Evolutionary conservation across 2,329 filamentous ascomycete species (phyloP).

Genomic region (Alternaria incomplexa): DNA sequence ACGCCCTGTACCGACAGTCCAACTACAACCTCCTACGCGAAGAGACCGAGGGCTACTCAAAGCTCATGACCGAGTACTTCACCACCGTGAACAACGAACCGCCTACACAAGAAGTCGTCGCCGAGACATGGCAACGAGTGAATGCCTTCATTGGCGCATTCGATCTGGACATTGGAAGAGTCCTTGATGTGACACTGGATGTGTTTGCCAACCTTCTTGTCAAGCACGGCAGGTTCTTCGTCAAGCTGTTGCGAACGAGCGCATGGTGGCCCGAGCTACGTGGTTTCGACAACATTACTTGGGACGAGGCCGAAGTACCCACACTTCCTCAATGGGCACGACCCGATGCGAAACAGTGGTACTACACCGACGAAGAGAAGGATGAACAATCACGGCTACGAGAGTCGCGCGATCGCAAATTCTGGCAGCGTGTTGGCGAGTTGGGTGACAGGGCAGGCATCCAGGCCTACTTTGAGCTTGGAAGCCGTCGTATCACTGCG

Average conservation of each 20-base stretch:
- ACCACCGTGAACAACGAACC: conserved; percentile 79
- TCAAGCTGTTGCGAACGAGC: conserved; percentile 88
- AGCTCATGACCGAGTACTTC: conserved; percentile 94
- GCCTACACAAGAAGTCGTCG: conserved; percentile 76
- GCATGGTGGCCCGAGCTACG: conserved; percentile 92
- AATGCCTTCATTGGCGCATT: conserved; percentile 97
- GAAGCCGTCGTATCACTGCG: conserved; percentile 68
- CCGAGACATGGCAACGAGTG: conserved; percentile 86
- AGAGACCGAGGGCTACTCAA: conserved; percentile 96
- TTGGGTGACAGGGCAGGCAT: conserved; percentile 64
- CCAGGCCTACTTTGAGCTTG: conserved; percentile 88
- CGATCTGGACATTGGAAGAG: conserved; percentile 92
- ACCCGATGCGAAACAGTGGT: conserved; percentile 70
- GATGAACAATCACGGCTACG: conserved; percentile 62
- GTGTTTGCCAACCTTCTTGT: conserved; percentile 93
- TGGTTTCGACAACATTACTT: conserved; percentile 58
- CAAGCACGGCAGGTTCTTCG: conserved; percentile 91
- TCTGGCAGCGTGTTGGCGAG: conserved; percentile 82
- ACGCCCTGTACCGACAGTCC: conserved; percentile 90
- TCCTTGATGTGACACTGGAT: conserved; percentile 91
- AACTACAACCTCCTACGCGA: conserved; percentile 96
- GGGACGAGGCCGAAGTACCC: conserved; percentile 59
- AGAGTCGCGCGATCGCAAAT: conserved; percentile 71
- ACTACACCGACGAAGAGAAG: conserved; percentile 72
- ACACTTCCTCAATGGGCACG: conserved; percentile 87